These are phyloP conservation scores for Dothidotthia symphoricarpi DNA, from an alignment of 2,329 filamentous ascomycete species.

Conservation along the genomic window DNA sequence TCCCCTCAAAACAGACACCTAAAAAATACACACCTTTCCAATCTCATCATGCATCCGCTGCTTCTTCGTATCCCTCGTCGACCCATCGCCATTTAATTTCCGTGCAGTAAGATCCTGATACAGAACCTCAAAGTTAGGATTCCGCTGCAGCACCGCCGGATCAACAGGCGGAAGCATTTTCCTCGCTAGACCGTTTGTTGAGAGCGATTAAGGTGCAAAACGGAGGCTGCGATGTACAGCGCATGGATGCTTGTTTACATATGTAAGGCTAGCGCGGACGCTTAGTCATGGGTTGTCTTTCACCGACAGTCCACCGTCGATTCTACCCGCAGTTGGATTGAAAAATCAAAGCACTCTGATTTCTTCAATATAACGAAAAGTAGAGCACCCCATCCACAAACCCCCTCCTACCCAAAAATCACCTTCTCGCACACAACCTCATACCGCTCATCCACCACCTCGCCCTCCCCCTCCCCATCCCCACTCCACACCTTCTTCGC, in stretches of 20 bases:
- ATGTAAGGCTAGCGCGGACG: no score
- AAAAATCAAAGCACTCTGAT: no score
- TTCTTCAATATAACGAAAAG: no score
- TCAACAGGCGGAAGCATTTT: constrained; percentile 47
- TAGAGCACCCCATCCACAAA: no score
- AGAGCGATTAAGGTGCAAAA: no score
- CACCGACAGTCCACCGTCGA: no score
- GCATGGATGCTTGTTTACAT: no score
- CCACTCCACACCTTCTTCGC: constrained; percentile 61
- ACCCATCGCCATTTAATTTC: constrained; percentile 47
- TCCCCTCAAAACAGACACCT: neutral
- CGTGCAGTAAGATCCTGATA: constrained; percentile 47
- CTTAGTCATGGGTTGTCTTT: no score
- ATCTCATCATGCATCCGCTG: constrained; percentile 44
- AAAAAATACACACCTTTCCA: constrained; percentile 32
- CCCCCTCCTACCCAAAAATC: constrained; percentile 13
- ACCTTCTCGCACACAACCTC: constrained; percentile 45
- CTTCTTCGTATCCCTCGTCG: constrained; percentile 44
- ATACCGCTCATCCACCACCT: constrained; percentile 54
- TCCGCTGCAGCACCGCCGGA: constrained; percentile 36
- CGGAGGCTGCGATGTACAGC: no score
- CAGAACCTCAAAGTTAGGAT: constrained; percentile 47
- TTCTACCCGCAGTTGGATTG: no score
- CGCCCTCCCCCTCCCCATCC: constrained; percentile 44
- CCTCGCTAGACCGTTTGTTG: neutral